These are phyloP conservation scores for Hyaloperonospora arabidopsidis DNA, from an alignment of 352 stramenopile species.

Conservation along the genomic window DNA sequence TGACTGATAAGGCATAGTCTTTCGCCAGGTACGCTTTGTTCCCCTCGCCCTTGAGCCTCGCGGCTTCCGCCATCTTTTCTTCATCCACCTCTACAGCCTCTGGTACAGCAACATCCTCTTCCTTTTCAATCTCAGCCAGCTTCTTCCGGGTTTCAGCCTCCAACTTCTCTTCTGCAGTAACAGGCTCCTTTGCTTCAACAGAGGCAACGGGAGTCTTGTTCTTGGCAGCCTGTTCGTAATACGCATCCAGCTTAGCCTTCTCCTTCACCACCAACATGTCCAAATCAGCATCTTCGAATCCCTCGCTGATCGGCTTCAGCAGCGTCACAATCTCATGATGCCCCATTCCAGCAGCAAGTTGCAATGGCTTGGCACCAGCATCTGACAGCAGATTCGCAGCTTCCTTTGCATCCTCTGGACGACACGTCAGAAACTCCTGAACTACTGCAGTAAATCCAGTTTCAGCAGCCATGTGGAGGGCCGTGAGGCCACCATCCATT, in stretches of 20 bases:
- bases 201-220: background rate
- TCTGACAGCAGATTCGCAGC: slow-evolving; percentile 56
- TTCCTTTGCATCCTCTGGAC: slow-evolving; percentile 35
- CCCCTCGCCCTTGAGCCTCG: background rate
- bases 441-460: slow-evolving; percentile 60
- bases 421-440: slow-evolving; percentile 42
- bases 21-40: background rate
- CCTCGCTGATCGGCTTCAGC: slow-evolving; percentile 36
- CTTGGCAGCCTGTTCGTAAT: slow-evolving; percentile 28
- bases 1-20: background rate
- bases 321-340: slow-evolving; percentile 29
- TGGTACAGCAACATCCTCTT: background rate
- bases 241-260: slow-evolving; percentile 28
- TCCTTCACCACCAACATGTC: slow-evolving; percentile 54
- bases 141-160: background rate
- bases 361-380: slow-evolving; percentile 52
- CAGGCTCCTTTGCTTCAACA: slow-evolving; percentile 7
- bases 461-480: slow-evolving; percentile 70
- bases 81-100: background rate
- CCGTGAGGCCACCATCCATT: slow-evolving; percentile 58
- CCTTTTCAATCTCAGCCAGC: background rate
- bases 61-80: background rate
- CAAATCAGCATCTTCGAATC: slow-evolving; percentile 48
- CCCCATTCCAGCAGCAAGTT: slow-evolving; percentile 67
- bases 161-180: slow-evolving; percentile 1